phyloP scores from a whole-genome alignment of 2,329 filamentous ascomycete genomes.

The Pseudocercospora musae region DNA sequence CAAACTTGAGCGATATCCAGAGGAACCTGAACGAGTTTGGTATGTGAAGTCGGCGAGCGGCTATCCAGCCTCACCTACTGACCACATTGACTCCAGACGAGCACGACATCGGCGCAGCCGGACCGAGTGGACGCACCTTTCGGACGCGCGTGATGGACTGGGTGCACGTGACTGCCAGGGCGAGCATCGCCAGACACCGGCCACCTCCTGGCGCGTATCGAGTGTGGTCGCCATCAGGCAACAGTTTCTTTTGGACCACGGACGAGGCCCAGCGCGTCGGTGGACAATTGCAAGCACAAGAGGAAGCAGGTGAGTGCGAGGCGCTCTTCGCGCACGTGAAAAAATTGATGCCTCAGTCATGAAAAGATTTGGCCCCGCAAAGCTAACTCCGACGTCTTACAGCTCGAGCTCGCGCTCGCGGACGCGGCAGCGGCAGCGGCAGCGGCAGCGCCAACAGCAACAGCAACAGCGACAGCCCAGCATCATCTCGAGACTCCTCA shows the following conservation, averaged over 20 bases:
- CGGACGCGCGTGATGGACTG: not conserved
- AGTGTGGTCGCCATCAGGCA: slow-evolving; percentile 2
- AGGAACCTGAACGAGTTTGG: slow-evolving; percentile 9
- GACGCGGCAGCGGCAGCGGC: not conserved
- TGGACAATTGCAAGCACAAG: not conserved
- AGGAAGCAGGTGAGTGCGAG: not conserved
- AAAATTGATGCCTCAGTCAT: not conserved
- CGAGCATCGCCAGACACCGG: not conserved
- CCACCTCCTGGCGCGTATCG: not conserved
- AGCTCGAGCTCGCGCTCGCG: not conserved
- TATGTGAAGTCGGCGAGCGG: not conserved
- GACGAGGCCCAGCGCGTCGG: slow-evolving; percentile 2
- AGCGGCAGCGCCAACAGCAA: not conserved
- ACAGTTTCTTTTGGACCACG: not conserved
- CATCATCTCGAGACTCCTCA: not conserved
- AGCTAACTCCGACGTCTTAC: not conserved
- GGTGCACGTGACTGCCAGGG: not conserved
- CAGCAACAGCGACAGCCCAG: not conserved
- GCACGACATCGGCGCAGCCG: not conserved
- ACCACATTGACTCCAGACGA: slow-evolving; percentile 6
- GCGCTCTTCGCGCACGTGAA: not conserved
- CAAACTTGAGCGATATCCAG: slow-evolving; percentile 5
- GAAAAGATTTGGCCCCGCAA: not conserved
- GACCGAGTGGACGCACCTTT: not conserved
- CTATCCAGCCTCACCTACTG: not conserved